Evolutionary conservation across 495 filamentous ascomycete species (phyloP).

Genomic region (Daldinia concentrica): DNA sequence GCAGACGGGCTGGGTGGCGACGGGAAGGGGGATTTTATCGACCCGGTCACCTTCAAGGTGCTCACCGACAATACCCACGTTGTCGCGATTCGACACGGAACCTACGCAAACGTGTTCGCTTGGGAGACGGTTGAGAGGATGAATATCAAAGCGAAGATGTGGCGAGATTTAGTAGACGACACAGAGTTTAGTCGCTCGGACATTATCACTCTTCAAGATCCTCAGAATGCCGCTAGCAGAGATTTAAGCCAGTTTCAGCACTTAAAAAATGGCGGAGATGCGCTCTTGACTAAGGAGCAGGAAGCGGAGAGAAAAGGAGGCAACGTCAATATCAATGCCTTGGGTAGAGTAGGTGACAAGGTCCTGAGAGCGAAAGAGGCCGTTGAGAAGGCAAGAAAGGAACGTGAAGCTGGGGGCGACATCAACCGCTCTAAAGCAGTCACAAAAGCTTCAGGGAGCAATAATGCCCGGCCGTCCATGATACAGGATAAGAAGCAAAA

Average conservation of each 20-base stretch:
- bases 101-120: conserved; percentile 90
- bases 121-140: conserved; percentile 94
- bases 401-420: conserved; percentile 58
- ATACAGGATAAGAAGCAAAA: conserved; percentile 64
- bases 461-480: conserved; percentile 46
- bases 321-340: conserved; percentile 76
- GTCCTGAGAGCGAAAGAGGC: conserved; percentile 92
- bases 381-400: conserved; percentile 79
- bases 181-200: conserved; percentile 88
- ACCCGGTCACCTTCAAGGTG: conserved; percentile 96
- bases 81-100: conserved; percentile 80
- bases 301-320: conserved; percentile 65
- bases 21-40: conserved; percentile 81
- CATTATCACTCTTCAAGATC: conserved; percentile 96
- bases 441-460: conserved; percentile 51
- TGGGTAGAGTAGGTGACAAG: conserved; percentile 82
- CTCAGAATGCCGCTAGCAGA: conserved; percentile 84
- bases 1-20: conserved; percentile 51
- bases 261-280: conserved; percentile 80
- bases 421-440: conserved; percentile 60
- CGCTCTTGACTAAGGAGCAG: conserved; percentile 64
- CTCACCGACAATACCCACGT: conserved; percentile 99
- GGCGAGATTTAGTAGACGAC: conserved; percentile 90
- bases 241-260: conserved; percentile 92
- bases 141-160: conserved; percentile 98